phyloP scores from a whole-genome alignment of 2,329 filamentous ascomycete species.

The Aureobasidium lini region DNA sequence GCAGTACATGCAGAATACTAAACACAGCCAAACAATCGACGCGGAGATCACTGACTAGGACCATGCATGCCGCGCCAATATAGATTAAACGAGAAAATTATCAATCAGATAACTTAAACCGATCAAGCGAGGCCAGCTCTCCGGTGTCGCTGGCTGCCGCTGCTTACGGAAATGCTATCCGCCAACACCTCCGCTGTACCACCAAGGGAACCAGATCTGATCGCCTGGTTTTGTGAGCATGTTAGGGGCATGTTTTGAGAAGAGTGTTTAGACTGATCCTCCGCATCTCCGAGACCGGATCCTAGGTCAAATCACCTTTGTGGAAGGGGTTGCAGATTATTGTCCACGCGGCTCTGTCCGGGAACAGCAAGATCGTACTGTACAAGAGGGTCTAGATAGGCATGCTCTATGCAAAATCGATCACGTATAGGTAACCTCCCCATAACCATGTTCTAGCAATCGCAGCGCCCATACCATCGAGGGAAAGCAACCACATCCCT shows the following conservation, averaged over 20 bases:
- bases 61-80: conserved; percentile 3
- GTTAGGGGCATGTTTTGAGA: no score
- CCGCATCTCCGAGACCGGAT: no score
- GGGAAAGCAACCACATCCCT: conserved; percentile 83
- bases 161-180: conserved; percentile 2
- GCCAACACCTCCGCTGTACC: no score
- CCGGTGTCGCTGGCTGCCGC: conserved; percentile 2
- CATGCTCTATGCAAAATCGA: background rate
- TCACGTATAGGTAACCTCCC: background rate
- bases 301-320: background rate
- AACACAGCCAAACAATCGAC: background rate
- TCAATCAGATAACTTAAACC: conserved; percentile 14
- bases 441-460: conserved; percentile 30
- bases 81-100: conserved; percentile 5
- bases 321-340: background rate
- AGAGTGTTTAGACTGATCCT: no score
- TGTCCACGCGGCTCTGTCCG: background rate
- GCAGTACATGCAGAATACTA: background rate
- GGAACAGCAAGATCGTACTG: background rate
- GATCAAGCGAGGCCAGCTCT: conserved; percentile 5
- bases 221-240: no score
- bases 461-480: conserved; percentile 55
- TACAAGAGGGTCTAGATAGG: background rate
- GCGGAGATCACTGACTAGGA: background rate
- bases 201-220: background rate